phyloP scores from a whole-genome alignment of 2,329 filamentous ascomycete species.

The Xylariaceae sp. region DNA sequence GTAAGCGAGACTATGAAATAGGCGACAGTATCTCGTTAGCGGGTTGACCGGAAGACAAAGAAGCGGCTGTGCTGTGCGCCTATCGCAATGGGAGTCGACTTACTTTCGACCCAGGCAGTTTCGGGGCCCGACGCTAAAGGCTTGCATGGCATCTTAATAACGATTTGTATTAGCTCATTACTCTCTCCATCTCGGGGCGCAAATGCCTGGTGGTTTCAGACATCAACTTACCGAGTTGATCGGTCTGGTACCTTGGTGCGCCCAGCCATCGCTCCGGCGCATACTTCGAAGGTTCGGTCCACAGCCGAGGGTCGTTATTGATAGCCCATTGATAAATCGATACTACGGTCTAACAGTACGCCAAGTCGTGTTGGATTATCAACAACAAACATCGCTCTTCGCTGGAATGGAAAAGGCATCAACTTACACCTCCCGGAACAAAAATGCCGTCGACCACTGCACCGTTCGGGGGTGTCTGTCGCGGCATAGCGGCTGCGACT shows the following conservation, averaged over 20 bases:
- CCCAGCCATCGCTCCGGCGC: conserved; percentile 36
- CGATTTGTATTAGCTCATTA: not conserved
- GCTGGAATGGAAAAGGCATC: no score
- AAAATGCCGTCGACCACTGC: conserved; percentile 19
- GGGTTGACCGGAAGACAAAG: not conserved
- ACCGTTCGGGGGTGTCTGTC: conserved; percentile 21
- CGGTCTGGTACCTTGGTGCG: conserved; percentile 25
- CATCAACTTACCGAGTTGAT: conserved; percentile 24
- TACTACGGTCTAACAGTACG: conserved; percentile 27
- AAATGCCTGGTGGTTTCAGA: not conserved
- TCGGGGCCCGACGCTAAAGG: conserved; percentile 34
- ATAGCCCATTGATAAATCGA: conserved; percentile 33
- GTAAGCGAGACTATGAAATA: conserved; percentile 33
- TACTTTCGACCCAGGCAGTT: conserved; percentile 38
- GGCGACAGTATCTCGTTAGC: not conserved
- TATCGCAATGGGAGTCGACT: no score
- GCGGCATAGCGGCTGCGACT: conserved; percentile 18
- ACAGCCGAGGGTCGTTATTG: conserved; percentile 33
- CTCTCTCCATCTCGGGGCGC: not conserved
- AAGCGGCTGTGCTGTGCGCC: not conserved
- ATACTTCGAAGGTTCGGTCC: conserved; percentile 33
- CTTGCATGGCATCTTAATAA: conserved; percentile 28
- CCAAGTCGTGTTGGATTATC: no score
- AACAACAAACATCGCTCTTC: no score
- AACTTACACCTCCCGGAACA: conserved; percentile 24